A percentile compares a stretch with the other conserved stretches of the same genome.
Conservation (phyloP, 495 filamentous ascomycete genomes). For the Darksidea phi region DNA sequence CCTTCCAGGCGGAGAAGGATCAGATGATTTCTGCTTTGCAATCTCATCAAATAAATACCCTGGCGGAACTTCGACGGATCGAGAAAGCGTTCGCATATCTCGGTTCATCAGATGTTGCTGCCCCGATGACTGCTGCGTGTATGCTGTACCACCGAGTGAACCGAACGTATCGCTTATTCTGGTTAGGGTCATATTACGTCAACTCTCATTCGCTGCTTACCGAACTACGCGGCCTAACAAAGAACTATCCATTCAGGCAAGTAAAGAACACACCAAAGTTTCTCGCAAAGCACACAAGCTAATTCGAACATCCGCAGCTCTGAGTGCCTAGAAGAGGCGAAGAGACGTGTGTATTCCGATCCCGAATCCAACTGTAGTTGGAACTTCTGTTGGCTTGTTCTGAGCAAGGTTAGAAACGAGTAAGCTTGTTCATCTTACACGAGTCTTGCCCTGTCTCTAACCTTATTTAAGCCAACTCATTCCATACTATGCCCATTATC, state of each 20-base stretch:
- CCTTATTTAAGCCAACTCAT: constrained; percentile 55
- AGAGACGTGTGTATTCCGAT: constrained; percentile 62
- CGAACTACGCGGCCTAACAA: constrained; percentile 67
- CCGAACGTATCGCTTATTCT: constrained; percentile 15
- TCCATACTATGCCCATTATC: constrained; percentile 56
- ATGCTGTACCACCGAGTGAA: constrained; percentile 6
- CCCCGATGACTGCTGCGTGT: constrained; percentile 70
- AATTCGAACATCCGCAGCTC: constrained; percentile 47
- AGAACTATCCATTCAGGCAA: constrained; percentile 64
- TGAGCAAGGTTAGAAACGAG: constrained; percentile 67
- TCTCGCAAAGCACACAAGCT: neutral
- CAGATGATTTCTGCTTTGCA: constrained; percentile 55
- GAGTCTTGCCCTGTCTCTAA: constrained; percentile 14
- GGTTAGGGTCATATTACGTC: constrained; percentile 62
- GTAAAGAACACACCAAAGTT: neutral
- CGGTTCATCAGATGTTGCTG: constrained; percentile 56
- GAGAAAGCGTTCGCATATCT: constrained; percentile 62
- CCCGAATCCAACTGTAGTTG: constrained; percentile 66
- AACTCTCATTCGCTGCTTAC: constrained; percentile 69
- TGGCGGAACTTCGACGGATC: constrained; percentile 72
- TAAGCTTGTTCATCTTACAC: constrained; percentile 45
- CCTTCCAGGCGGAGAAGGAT: constrained; percentile 49
- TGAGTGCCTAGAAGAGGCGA: constrained; percentile 66
- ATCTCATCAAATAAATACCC: constrained; percentile 67
- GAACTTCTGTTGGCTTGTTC: constrained; percentile 74